Evolutionary conservation across 2,329 filamentous ascomycete species (phyloP).

Genomic region (Beauveria pseudobassiana): DNA sequence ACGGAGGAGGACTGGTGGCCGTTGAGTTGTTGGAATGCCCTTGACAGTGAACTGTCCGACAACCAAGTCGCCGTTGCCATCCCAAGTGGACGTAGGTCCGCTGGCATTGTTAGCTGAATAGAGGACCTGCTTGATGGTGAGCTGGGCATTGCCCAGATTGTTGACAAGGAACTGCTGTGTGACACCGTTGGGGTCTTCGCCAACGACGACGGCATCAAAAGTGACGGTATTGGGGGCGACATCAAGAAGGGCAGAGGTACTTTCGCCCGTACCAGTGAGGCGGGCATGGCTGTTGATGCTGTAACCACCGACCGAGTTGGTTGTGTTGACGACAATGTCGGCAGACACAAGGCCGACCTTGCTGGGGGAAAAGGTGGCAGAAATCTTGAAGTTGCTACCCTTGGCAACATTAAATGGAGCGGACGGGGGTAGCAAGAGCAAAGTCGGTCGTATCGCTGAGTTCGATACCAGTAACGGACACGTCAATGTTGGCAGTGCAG

Average conservation of each 20-base stretch:
- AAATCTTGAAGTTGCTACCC: conserved; percentile 35
- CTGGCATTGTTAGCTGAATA: conserved; percentile 35
- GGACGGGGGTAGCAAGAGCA: conserved; percentile 27
- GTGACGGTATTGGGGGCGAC: conserved; percentile 41
- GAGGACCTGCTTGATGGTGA: conserved; percentile 36
- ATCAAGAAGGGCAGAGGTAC: conserved; percentile 35
- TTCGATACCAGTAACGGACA: conserved; percentile 32
- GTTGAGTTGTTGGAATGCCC: conserved; percentile 37
- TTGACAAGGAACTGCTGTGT: conserved; percentile 38
- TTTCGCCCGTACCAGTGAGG: conserved; percentile 42
- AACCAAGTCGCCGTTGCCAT: conserved; percentile 26
- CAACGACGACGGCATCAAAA: conserved; percentile 42
- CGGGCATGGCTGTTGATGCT: conserved; percentile 38
- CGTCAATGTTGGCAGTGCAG: conserved; percentile 39
- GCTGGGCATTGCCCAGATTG: conserved; percentile 40
- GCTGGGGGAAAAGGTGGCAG: conserved; percentile 36
- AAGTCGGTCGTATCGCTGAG: conserved; percentile 28
- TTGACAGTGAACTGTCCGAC: conserved; percentile 42
- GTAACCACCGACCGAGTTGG: conserved; percentile 38
- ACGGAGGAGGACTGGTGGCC: conserved; percentile 33
- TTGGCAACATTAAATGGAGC: conserved; percentile 23
- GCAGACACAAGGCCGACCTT: conserved; percentile 40
- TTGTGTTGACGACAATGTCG: conserved; percentile 40
- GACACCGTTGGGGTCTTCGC: conserved; percentile 28
- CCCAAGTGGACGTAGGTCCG: conserved; percentile 37